Evolutionary conservation across 257 asterid species (phyloP), one percentile per base, ranked within the genome.

Genomic region (Solanum habrochaites): DNA sequence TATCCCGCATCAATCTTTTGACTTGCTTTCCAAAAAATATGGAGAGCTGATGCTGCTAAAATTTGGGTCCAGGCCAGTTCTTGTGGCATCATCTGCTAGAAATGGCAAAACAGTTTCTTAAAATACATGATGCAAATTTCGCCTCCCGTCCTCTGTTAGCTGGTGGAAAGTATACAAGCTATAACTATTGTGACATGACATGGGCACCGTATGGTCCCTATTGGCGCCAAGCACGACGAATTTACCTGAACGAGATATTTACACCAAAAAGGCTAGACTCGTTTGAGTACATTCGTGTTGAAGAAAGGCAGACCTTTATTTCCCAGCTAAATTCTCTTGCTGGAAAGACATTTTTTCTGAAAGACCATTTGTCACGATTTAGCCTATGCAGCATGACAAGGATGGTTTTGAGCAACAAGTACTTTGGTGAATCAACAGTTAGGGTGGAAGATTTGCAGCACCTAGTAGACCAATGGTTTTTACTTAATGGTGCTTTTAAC

Each of bases 21-120:
- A 92, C 89, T 1, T 9, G 16, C 42, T 90, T 25, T 90, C 93
- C 80, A 88, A 89, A 83, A 89, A 87, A 72, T 89, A 91, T 27
- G 94, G 94, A 8, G 91, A 90, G 29, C 29, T 90, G 4, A 91
- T 92, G 94, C 92, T 72, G 31, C 88, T 92, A 3, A 91, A 85
- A 52, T 89, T 86, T 13, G 94, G 94, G 5, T 83, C 83, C 20
- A 86, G 60, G 40, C 92, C 92, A 10, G 85, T 89, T 10, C 47
- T 90, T 1, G 85, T 91, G 9, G 93, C 92, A 8, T 92, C 94
- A 13, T 92, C 93, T 3, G 91, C 94, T 18, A n/a, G 85, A 88
- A 47, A 92, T 91, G 93, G 92, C 93, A 56, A 86, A 90, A 84
- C 91, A 89, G 85, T 88, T 92, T 64, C 23, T 90, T 10, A 89